A percentile compares a stretch with the other conserved stretches of the same genome.
Evolutionary conservation across 805 yeast genomes (phyloP).

Genomic region (Yamadazyma akitaensis): DNA sequence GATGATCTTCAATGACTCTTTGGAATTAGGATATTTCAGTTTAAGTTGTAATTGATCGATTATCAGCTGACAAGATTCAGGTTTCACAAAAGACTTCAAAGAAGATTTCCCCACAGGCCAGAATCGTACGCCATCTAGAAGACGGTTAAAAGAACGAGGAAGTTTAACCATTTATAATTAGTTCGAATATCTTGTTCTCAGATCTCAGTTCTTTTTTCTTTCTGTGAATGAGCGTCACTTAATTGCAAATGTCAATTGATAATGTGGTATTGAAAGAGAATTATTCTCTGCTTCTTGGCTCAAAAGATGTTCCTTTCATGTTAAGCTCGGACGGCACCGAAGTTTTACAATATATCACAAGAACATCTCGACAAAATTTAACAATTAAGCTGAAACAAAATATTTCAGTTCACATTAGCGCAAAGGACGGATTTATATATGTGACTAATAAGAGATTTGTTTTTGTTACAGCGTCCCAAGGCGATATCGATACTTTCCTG

Average conservation of each 20-base stretch:
- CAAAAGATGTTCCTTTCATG: constrained; percentile 17
- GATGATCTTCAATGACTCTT: constrained; percentile 44
- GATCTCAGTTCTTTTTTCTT: neutral
- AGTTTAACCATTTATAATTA: neutral
- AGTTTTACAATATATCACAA: constrained; percentile 11
- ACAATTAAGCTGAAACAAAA: constrained; percentile 19
- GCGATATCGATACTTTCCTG: constrained; percentile 42
- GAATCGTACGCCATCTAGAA: constrained; percentile 17
- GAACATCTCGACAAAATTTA: constrained; percentile 27
- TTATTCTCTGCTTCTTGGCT: constrained; percentile 7
- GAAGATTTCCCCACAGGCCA: constrained; percentile 3
- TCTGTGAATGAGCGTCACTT: neutral
- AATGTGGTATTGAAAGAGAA: constrained; percentile 18
- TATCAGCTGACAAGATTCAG: constrained; percentile 31
- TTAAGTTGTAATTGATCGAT: constrained; percentile 47
- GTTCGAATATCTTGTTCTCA: neutral
- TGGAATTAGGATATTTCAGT: constrained; percentile 30
- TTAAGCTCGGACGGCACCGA: constrained; percentile 18
- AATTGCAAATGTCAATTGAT: constrained; percentile 27
- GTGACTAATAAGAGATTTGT: constrained; percentile 43
- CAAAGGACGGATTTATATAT: constrained; percentile 38
- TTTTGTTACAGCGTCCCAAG: constrained; percentile 35
- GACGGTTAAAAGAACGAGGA: constrained; percentile 25
- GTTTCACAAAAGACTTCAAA: constrained; percentile 13
- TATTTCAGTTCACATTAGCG: constrained; percentile 22